Conservation (phyloP, 805 yeast species). For the Ascoidea rubescens region DNA sequence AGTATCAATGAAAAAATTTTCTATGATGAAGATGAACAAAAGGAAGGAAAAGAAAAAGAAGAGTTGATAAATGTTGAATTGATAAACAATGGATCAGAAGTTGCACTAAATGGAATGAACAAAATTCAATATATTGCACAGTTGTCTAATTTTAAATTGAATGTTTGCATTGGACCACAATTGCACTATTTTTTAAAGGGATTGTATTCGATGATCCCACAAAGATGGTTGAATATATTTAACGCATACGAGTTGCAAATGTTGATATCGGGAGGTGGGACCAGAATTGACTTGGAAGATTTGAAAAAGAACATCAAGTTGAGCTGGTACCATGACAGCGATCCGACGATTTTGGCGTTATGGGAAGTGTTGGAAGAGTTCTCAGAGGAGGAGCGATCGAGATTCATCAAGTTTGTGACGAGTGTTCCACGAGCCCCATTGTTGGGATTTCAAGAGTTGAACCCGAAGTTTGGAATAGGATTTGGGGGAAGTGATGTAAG, state of each 20-base stretch:
- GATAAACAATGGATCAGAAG: conserved; percentile 40
- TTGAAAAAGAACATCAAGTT: conserved; percentile 50
- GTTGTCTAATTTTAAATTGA: conserved; percentile 67
- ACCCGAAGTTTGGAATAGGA: conserved; percentile 71
- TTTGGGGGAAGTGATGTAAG: conserved; percentile 41
- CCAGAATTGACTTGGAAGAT: conserved; percentile 58
- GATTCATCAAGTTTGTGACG: conserved; percentile 76
- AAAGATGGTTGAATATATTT: conserved; percentile 74
- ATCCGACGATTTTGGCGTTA: conserved; percentile 46
- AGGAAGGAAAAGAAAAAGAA: conserved; percentile 5
- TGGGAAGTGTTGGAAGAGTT: conserved; percentile 72
- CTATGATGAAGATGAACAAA: conserved; percentile 3
- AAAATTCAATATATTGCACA: conserved; percentile 62
- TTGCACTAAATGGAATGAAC: conserved; percentile 45
- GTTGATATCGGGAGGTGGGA: conserved; percentile 63
- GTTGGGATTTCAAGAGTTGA: conserved; percentile 62
- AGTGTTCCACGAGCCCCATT: conserved; percentile 88
- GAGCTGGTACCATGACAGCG: conserved; percentile 36
- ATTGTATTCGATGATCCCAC: conserved; percentile 48
- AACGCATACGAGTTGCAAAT: conserved; percentile 73
- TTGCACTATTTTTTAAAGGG: conserved; percentile 58
- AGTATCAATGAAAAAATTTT: conserved; percentile 39
- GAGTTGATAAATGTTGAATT: conserved; percentile 37
- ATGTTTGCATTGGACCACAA: conserved; percentile 43
- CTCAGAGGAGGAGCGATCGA: conserved; percentile 42